Evolutionary conservation across 352 stramenopile genomes (phyloP).

Genomic region (Phytophthora tubulina): DNA sequence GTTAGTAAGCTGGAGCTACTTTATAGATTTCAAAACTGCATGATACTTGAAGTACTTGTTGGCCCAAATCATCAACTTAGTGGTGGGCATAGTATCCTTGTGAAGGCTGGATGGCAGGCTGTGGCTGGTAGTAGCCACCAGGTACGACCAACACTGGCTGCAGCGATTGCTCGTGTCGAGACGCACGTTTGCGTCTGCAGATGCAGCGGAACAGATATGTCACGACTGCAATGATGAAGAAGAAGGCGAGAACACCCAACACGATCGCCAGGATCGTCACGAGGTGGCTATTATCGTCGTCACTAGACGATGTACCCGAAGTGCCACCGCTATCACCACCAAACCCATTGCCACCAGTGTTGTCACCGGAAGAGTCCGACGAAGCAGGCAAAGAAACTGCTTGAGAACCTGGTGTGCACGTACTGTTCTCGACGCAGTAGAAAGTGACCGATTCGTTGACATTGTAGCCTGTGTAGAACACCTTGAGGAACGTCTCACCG

Average conservation of each 20-base stretch:
- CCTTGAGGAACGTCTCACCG: conserved; percentile 80
- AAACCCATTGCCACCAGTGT: conserved; percentile 36
- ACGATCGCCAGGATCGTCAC: conserved; percentile 48
- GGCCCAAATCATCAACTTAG: conserved; percentile 2
- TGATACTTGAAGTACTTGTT: conserved; percentile 3
- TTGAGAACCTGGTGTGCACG: conserved; percentile 42
- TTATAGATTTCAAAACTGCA: conserved; percentile 42
- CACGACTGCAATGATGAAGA: conserved; percentile 48
- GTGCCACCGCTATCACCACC: conserved; percentile 27
- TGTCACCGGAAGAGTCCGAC: conserved; percentile 43
- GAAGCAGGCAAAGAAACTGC: conserved; percentile 42
- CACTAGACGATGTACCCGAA: conserved; percentile 30
- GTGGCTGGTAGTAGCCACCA: conserved; percentile 43
- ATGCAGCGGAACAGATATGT: conserved; percentile 42
- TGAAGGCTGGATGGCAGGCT: conserved; percentile 39
- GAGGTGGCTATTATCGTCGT: conserved; percentile 38
- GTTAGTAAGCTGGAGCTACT: conserved; percentile 25
- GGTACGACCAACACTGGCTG: conserved; percentile 45
- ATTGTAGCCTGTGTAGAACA: conserved; percentile 78
- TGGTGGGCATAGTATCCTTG: conserved; percentile 45
- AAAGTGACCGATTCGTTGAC: conserved; percentile 71
- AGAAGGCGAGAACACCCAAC: conserved; percentile 48
- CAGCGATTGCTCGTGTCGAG: conserved; percentile 35
- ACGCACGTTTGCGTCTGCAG: conserved; percentile 36
- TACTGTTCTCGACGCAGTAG: conserved; percentile 70